phyloP scores from a whole-genome alignment of 306 rosid species.

The Sicyos edulis region DNA sequence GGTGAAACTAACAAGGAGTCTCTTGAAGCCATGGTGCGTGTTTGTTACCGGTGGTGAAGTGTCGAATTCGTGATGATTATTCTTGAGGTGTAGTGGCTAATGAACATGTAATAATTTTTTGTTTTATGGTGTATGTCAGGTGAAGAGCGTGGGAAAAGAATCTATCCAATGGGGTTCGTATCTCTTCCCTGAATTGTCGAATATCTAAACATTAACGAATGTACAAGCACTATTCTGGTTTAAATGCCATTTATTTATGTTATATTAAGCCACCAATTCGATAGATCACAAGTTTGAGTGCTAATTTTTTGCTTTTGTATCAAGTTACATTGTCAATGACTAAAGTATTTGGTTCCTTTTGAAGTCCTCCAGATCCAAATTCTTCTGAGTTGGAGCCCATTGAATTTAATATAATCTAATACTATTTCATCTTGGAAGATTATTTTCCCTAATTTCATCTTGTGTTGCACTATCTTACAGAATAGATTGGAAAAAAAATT shows the following conservation, averaged over 20 bases:
- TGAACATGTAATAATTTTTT: not conserved
- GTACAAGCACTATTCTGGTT: not conserved
- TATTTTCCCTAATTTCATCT: not conserved
- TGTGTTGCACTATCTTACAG: too few relatives aligned
- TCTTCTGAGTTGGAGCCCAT: not conserved
- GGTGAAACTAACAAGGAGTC: slow-evolving; percentile 69
- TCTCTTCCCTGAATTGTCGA: too few relatives aligned
- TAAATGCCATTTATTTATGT: not conserved
- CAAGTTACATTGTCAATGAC: not conserved
- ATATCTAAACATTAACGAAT: not conserved
- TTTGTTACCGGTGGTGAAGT: not conserved
- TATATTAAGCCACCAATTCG: not conserved
- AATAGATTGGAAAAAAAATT: too few relatives aligned
- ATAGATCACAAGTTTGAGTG: not conserved
- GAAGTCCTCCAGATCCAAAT: not conserved
- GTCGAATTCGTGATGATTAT: not conserved
- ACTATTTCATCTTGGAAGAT: not conserved
- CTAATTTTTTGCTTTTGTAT: not conserved
- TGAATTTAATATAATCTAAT: not conserved
- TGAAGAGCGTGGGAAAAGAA: slow-evolving; percentile 73
- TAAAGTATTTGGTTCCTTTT: not conserved
- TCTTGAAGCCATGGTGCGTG: slow-evolving; percentile 78
- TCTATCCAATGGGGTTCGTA: slow-evolving; percentile 77
- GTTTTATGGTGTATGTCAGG: slow-evolving; percentile 36
- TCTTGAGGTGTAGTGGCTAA: too few relatives aligned